These are phyloP conservation scores for Neckera pumila DNA, from an alignment of 225 moss, liverwort and hornwort species.

Conservation along the genomic window DNA sequence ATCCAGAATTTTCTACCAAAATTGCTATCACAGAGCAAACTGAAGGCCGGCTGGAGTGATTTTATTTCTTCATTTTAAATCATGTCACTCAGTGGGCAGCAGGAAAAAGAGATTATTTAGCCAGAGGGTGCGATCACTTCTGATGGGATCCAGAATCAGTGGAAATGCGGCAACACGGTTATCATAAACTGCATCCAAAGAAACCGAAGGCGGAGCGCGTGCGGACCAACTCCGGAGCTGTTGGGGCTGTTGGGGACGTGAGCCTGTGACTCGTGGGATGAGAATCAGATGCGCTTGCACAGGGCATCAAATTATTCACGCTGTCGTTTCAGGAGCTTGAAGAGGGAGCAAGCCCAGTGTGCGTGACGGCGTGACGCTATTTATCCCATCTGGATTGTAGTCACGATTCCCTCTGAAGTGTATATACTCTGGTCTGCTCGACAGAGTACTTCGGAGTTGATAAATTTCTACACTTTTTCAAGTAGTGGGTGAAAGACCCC, in stretches of 20 bases:
- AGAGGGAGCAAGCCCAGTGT: neutral
- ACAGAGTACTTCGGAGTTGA: fast-evolving
- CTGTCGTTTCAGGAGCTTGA: neutral
- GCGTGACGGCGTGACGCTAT: neutral
- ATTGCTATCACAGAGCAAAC: neutral
- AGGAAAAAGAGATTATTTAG: neutral
- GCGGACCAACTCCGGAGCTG: neutral
- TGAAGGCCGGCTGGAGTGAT: neutral
- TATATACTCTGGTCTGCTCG: neutral
- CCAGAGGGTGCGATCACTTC: neutral
- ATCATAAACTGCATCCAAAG: neutral
- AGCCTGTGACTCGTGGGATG: neutral
- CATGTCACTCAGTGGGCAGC: neutral
- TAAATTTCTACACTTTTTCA: neutral
- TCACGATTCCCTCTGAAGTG: neutral
- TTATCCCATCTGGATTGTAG: neutral
- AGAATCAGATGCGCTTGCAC: neutral
- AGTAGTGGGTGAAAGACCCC: neutral
- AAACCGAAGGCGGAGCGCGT: neutral
- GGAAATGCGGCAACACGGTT: conserved; percentile 3
- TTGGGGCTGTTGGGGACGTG: neutral
- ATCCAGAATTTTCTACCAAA: neutral
- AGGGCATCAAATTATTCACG: neutral
- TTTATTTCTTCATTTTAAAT: too few relatives aligned
- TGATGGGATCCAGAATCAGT: neutral